A percentile compares a stretch with the other conserved stretches of the same genome.
Evolutionary conservation across 1,284 basidiomycete genomes (phyloP).

Genomic region (Termitomyces sp.): DNA sequence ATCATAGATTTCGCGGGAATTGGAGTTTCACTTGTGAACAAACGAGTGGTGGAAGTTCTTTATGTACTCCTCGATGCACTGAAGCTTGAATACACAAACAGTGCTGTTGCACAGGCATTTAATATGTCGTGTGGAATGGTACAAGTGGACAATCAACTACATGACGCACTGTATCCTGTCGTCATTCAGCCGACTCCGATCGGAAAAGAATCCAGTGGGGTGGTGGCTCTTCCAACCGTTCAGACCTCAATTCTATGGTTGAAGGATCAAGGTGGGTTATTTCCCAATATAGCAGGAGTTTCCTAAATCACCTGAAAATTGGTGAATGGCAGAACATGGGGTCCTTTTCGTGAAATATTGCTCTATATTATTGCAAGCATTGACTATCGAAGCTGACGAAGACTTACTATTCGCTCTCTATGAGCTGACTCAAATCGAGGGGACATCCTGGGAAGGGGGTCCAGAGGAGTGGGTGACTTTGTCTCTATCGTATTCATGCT

Average conservation of each 20-base stretch:
- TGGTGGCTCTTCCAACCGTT: conserved; percentile 85
- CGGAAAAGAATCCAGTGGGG: conserved; percentile 75
- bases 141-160: conserved; percentile 97
- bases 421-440: conserved; percentile 89
- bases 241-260: conserved; percentile 87
- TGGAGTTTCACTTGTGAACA: conserved; percentile 91
- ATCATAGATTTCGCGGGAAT: conserved; percentile 85
- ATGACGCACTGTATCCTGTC: conserved; percentile 94
- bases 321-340: conserved; percentile 71
- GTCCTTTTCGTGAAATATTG: conserved; percentile 98
- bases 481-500: background rate
- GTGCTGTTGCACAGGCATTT: conserved; percentile 75
- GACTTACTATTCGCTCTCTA: conserved; percentile 93
- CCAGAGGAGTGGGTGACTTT: conserved; percentile 60
- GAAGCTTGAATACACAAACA: conserved; percentile 85
- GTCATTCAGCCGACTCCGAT: conserved; percentile 94
- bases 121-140: conserved; percentile 85
- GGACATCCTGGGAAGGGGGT: conserved; percentile 82
- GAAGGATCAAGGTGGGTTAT: conserved; percentile 78
- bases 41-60: conserved; percentile 83
- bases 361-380: conserved; percentile 88
- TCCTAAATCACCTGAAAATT: background rate
- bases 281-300: background rate
- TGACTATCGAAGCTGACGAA: conserved; percentile 96
- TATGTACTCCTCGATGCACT: conserved; percentile 82